Percentiles rank a stretch among this genome's conserved stretches.
phyloP scores from a whole-genome alignment of 345 rosid species.

The Citrus medica region DNA sequence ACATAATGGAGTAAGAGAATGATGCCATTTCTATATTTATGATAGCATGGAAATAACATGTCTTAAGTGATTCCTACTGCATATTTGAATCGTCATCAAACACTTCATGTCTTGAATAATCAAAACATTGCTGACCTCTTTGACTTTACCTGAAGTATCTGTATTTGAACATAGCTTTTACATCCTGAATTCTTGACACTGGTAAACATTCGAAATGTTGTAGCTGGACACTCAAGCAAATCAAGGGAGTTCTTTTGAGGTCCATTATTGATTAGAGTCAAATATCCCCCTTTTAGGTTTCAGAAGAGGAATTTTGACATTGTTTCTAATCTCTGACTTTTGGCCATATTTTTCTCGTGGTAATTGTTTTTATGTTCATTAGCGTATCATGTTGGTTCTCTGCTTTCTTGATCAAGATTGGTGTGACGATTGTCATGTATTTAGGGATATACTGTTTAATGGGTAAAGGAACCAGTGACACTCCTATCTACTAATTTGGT shows the following conservation, averaged over 20 bases:
- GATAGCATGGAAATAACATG: background rate
- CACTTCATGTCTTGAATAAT: background rate
- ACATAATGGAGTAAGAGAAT: background rate
- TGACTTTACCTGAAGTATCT: background rate
- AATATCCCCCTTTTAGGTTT: background rate
- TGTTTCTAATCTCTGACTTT: background rate
- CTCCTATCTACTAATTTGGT: background rate
- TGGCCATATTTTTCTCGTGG: background rate
- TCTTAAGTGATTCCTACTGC: background rate
- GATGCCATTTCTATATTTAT: no score
- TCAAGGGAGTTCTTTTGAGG: slow-evolving; percentile 3
- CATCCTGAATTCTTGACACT: slow-evolving; percentile 12
- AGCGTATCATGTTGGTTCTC: background rate
- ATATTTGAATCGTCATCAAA: background rate
- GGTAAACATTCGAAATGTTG: background rate
- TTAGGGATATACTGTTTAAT: background rate
- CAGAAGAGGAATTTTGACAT: background rate
- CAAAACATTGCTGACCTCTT: background rate
- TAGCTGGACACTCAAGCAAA: background rate
- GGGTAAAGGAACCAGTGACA: background rate
- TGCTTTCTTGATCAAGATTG: background rate
- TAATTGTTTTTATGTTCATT: background rate
- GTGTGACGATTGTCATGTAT: background rate
- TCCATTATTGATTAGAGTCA: background rate
- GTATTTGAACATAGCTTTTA: background rate